Base-by-base conservation (phyloP, 345 rosid species). In the Erodium maritimum region DNA sequence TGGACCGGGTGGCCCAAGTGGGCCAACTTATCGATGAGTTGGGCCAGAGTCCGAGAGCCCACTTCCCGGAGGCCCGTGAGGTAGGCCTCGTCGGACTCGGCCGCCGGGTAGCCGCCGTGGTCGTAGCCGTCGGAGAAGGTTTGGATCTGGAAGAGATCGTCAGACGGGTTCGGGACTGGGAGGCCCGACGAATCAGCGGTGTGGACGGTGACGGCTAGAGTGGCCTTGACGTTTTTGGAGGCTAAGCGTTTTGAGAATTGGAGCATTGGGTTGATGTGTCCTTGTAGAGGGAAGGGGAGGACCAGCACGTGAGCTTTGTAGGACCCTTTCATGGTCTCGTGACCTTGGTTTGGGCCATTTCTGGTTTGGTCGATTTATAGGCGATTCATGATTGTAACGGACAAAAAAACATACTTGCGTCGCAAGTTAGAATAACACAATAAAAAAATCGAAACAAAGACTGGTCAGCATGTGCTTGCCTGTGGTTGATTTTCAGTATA, bases 111-210 rank as follows among this genome's bases (percentile, higher is more conserved):
- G 8, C 75, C 75, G 0, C 72, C 72, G 22, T 64, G 60, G 23
- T 78, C 75, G n/a, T 51, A 69, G 52, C 82, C 78, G 16, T 79
- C 77, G 10, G 83, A 79, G 22, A 75, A 65, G 19, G 70, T 58
- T 20, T 72, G 66, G 11, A 72, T 22, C 20, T 51, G 23, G 5
- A 68, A 33, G 53, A 59, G 29, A 58, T 4, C 13, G 21, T 21
- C 22, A 8, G 72, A 2, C 33, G 33, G n/a, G n/a, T n/a, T 7
- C 33, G 33, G 33, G 33, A 25, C 3, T 7, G 50, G n/a, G 54
- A 24, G 0, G 21, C 14, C 0, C 62, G 60, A 67, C 54, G 61
- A 63, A 45, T 23, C 46, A 56, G 52, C 21, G 17, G 59, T 20
- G 65, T 42, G 54, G 17, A 61, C 18, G 25, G 55, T 24, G 34